Conservation (phyloP, 2,329 filamentous ascomycete genomes). For the Diaporthe aspalathi region DNA sequence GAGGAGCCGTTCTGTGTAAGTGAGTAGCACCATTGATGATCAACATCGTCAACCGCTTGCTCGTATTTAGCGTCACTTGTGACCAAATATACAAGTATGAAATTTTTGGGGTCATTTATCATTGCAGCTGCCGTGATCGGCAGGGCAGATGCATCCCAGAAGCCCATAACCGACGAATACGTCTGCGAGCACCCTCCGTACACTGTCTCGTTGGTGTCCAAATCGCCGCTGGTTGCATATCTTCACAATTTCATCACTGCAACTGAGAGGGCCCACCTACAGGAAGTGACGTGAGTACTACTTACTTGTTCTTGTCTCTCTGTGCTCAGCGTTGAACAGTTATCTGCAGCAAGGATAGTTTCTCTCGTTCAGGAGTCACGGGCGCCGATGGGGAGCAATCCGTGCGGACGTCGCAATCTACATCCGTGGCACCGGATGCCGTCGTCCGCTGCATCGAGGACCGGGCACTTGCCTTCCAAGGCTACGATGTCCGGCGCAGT, state of each 20-base stretch:
- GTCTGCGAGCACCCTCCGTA: conserved; percentile 49
- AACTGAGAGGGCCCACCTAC: conserved; percentile 51
- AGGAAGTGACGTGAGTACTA: conserved; percentile 48
- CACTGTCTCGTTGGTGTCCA: conserved; percentile 49
- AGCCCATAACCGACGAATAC: conserved; percentile 40
- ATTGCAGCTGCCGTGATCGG: not conserved
- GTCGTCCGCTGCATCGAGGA: conserved; percentile 53
- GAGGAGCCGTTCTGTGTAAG: not conserved
- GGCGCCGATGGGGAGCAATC: conserved; percentile 45
- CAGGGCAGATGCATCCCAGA: conserved; percentile 40
- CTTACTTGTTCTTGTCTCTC: not conserved
- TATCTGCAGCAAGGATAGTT: conserved; percentile 49
- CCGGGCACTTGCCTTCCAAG: conserved; percentile 53
- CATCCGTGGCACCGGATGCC: conserved; percentile 50
- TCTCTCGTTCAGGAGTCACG: conserved; percentile 51
- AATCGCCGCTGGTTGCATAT: conserved; percentile 54
- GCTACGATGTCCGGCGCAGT: conserved; percentile 49
- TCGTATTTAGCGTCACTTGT: not conserved
- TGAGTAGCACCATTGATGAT: too few relatives aligned
- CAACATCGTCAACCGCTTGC: not conserved
- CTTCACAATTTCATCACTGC: conserved; percentile 51
- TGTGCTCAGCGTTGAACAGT: not conserved
- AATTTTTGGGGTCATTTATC: not conserved
- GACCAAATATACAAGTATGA: not conserved
- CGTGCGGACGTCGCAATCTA: conserved; percentile 53